phyloP scores from a whole-genome alignment of 495 filamentous ascomycete genomes.

The Immersiella caudata region DNA sequence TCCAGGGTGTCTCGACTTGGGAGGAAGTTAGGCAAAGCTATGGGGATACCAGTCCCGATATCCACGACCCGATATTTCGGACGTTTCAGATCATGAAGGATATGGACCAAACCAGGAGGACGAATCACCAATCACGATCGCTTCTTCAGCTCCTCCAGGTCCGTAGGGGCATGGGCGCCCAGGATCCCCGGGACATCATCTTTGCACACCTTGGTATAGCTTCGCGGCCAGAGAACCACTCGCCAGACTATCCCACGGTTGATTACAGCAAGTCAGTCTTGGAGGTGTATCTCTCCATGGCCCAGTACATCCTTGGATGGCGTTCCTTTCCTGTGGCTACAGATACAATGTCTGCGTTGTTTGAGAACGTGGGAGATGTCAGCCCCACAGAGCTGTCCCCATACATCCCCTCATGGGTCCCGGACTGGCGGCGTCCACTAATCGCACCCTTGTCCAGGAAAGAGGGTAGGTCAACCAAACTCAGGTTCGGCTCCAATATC shows the following conservation, averaged over 20 bases:
- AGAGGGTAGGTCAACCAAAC: background rate
- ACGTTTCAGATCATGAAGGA: too few species aligned
- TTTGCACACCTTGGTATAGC: slow-evolving; percentile 4
- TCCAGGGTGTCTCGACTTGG: background rate
- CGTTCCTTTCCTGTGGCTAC: too few species aligned
- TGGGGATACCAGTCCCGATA: background rate
- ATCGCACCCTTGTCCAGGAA: too few species aligned
- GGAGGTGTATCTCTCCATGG: background rate
- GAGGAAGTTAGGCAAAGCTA: background rate
- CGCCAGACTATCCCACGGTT: background rate
- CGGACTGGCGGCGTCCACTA: background rate
- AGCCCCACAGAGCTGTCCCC: background rate
- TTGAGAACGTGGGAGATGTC: background rate
- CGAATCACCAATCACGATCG: background rate
- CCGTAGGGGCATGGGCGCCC: slow-evolving; percentile 9
- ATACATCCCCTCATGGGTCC: background rate
- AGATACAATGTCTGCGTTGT: too few species aligned
- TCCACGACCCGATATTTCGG: background rate
- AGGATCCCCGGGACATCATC: slow-evolving; percentile 4
- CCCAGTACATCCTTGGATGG: slow-evolving; percentile 8
- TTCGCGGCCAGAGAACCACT: background rate
- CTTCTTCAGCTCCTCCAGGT: slow-evolving; percentile 1
- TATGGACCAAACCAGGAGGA: background rate
- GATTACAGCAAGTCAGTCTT: slow-evolving; percentile 2
- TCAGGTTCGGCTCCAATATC: background rate